Conservation (phyloP, 768 basidiomycete species). For the Suillus variegatus region DNA sequence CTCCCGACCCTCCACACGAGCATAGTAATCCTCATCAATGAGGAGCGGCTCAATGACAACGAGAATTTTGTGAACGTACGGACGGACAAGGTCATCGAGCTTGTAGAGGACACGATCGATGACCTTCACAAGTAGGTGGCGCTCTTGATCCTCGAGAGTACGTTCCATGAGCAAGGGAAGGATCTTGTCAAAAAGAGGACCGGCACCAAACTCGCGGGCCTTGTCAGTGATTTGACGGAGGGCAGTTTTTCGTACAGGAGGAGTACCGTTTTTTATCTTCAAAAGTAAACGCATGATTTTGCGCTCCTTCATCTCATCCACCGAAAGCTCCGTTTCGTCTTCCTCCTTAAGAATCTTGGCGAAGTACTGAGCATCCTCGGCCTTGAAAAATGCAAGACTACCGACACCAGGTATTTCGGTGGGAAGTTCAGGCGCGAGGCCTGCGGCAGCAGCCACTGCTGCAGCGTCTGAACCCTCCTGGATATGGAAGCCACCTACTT, state of each 20-base stretch:
- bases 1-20: constrained; percentile 97
- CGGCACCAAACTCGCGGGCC: constrained; percentile 97
- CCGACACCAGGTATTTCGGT: constrained; percentile 99
- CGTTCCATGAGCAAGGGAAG: constrained; percentile 97
- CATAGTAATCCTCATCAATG: constrained; percentile 97
- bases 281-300: constrained; percentile 98
- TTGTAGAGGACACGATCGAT: constrained; percentile 99
- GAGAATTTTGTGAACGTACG: constrained; percentile 99
- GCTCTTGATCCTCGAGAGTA: constrained; percentile 97
- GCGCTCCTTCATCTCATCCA: constrained; percentile 99
- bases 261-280: constrained; percentile 99
- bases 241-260: constrained; percentile 96
- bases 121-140: constrained; percentile 97
- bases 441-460: constrained; percentile 85
- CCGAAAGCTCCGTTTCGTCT: constrained; percentile 87
- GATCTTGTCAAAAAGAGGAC: constrained; percentile 98
- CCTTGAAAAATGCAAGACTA: constrained; percentile 95
- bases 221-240: constrained; percentile 99
- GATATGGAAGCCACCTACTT: constrained; percentile 90
- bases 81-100: constrained; percentile 96
- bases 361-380: constrained; percentile 97
- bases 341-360: constrained; percentile 95
- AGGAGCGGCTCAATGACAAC: constrained; percentile 99
- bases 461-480: constrained; percentile 94
- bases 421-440: constrained; percentile 89